Conservation (phyloP, 2,329 filamentous ascomycete genomes). For the Simplicillium sp. region DNA sequence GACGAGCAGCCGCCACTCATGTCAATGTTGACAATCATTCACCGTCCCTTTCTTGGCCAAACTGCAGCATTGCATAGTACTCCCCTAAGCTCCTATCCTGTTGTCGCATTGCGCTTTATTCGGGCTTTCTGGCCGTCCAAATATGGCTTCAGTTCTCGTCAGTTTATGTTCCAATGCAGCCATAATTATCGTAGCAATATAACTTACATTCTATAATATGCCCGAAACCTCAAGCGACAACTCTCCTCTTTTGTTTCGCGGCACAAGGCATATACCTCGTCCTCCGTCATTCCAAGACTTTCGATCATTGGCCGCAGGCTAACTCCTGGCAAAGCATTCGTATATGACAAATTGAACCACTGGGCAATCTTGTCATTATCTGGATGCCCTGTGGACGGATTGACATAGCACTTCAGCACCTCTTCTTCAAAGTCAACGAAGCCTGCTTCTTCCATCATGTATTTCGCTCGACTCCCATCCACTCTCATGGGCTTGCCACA, state of each 20-base stretch:
- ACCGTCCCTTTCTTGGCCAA: no score
- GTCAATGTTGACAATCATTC: no score
- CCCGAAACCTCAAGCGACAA: slow-evolving; percentile 56
- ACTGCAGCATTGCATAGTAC: no score
- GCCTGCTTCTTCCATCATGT: slow-evolving; percentile 57
- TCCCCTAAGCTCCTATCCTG: no score
- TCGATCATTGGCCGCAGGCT: slow-evolving; percentile 63
- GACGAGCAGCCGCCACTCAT: background rate
- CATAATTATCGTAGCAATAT: no score
- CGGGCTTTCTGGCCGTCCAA: slow-evolving; percentile 20
- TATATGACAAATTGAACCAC: slow-evolving; percentile 77
- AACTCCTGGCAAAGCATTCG: slow-evolving; percentile 62
- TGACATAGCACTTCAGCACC: slow-evolving; percentile 61
- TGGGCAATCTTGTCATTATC: slow-evolving; percentile 60
- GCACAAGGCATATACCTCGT: slow-evolving; percentile 54
- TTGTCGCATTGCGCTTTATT: background rate
- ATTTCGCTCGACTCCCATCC: slow-evolving; percentile 12
- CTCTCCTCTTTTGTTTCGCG: slow-evolving; percentile 58
- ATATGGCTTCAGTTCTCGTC: slow-evolving; percentile 17
- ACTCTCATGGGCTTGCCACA: no score
- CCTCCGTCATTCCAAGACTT: slow-evolving; percentile 32
- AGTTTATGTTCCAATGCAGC: no score
- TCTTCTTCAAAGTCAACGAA: slow-evolving; percentile 72
- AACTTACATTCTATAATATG: slow-evolving; percentile 70
- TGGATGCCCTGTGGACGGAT: slow-evolving; percentile 59